Evolutionary conservation across 2,329 filamentous ascomycete species (phyloP).

Genomic region (Diplodia sapinea): DNA sequence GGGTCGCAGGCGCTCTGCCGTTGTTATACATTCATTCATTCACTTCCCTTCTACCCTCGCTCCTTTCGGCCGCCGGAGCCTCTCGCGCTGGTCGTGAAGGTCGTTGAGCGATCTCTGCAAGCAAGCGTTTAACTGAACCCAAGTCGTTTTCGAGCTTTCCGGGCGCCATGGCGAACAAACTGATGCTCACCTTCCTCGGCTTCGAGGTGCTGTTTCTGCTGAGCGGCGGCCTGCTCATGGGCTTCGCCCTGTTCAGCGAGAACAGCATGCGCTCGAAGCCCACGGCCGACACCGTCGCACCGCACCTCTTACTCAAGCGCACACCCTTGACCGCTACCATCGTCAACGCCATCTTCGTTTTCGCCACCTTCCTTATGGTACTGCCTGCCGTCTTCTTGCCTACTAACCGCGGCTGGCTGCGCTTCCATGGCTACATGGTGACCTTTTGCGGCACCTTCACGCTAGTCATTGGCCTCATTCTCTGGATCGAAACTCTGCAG

Average conservation of each 20-base stretch:
- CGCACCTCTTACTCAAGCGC: conserved; percentile 58
- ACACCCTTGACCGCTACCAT: conserved; percentile 68
- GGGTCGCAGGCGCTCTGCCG: conserved; percentile 27
- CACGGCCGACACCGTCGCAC: conserved; percentile 56
- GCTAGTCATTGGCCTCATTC: conserved; percentile 66
- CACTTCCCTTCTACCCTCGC: neutral
- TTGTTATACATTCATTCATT: conserved; percentile 10
- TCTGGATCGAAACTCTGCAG: conserved; percentile 72
- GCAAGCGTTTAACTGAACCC: conserved; percentile 8
- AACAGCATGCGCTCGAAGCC: conserved; percentile 43
- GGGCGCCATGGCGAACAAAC: conserved; percentile 53
- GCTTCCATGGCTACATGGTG: conserved; percentile 70
- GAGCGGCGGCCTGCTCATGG: conserved; percentile 59
- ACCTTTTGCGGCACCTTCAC: conserved; percentile 69
- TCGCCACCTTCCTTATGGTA: conserved; percentile 69
- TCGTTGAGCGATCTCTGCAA: conserved; percentile 11
- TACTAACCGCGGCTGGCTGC: conserved; percentile 71
- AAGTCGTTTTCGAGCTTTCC: neutral
- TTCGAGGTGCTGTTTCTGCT: conserved; percentile 60
- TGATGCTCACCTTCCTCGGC: conserved; percentile 59
- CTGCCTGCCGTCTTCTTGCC: conserved; percentile 74
- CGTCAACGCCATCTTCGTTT: conserved; percentile 73
- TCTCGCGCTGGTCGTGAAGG: conserved; percentile 15
- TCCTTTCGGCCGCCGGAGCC: conserved; percentile 16
- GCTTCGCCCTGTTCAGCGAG: conserved; percentile 59